phyloP scores from a whole-genome alignment of 495 filamentous ascomycete species.

The Penicillium canescens region DNA sequence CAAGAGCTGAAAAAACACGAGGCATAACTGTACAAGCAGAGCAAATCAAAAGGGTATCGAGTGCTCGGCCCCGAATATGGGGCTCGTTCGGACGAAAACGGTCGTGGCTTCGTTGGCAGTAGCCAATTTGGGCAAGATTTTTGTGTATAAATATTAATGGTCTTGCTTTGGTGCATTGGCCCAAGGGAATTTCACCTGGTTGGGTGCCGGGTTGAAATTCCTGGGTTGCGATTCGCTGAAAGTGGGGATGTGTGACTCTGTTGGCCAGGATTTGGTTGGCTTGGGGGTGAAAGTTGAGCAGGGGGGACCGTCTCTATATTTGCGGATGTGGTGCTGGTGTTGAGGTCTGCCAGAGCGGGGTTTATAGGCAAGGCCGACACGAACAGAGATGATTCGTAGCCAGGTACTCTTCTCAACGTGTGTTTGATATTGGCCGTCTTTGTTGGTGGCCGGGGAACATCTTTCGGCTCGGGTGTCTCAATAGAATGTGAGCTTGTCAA shows the following conservation, averaged over 20 bases:
- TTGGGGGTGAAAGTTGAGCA: background rate
- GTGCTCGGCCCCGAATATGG: constrained; percentile 20
- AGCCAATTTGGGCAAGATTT: constrained; percentile 8
- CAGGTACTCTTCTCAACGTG: background rate
- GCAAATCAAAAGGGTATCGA: constrained; percentile 35
- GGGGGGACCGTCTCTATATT: background rate
- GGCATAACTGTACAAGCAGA: constrained; percentile 29
- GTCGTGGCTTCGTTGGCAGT: constrained; percentile 15
- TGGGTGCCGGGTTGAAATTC: background rate
- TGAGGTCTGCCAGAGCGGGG: background rate
- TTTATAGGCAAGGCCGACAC: constrained; percentile 4
- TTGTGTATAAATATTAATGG: constrained; percentile 7
- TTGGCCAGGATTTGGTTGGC: background rate
- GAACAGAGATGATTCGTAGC: background rate
- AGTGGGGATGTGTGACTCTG: background rate
- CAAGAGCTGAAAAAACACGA: constrained; percentile 24
- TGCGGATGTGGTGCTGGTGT: background rate
- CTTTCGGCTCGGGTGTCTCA: background rate
- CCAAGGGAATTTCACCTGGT: background rate
- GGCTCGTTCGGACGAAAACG: constrained; percentile 16
- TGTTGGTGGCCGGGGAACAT: background rate
- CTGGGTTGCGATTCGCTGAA: background rate
- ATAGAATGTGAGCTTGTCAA: background rate
- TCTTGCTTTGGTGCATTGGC: background rate
- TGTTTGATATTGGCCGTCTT: background rate